Evolutionary conservation across 129 eudicot genomes (phyloP).

Genomic region (Gnaphalium uliginosum): DNA sequence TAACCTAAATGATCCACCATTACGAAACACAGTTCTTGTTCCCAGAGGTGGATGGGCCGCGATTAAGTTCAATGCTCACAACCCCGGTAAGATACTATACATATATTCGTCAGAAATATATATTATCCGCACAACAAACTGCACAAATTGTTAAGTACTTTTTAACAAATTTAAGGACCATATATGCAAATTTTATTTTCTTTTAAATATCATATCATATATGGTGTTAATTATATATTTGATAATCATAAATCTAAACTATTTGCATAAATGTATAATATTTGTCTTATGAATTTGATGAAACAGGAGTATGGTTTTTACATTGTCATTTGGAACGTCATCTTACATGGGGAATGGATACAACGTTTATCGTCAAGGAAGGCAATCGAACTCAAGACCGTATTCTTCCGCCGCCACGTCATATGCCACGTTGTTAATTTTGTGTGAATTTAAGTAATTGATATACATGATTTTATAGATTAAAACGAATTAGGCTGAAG

Average conservation of each 20-base stretch:
- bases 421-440: constrained; percentile 36
- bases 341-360: constrained; percentile 47
- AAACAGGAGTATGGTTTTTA: constrained; percentile 42
- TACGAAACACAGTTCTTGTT: constrained; percentile 52
- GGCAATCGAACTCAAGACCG: constrained; percentile 26
- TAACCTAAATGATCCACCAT: constrained; percentile 59
- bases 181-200: too few relatives aligned
- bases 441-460: background rate
- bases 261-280: background rate
- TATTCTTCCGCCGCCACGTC: constrained; percentile 44
- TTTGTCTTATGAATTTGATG: background rate
- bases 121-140: background rate
- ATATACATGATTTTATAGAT: background rate
- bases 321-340: constrained; percentile 46
- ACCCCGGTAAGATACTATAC: constrained; percentile 40
- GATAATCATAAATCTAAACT: too few relatives aligned
- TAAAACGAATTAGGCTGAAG: background rate
- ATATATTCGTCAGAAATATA: background rate
- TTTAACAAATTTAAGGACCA: too few relatives aligned
- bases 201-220: too few relatives aligned
- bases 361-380: constrained; percentile 37
- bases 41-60: constrained; percentile 63
- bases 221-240: too few relatives aligned
- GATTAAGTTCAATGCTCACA: constrained; percentile 52
- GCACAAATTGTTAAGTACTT: background rate